These are phyloP conservation scores for Kwoniella shivajii DNA, from an alignment of 1,284 basidiomycete species.

Conservation along the genomic window DNA sequence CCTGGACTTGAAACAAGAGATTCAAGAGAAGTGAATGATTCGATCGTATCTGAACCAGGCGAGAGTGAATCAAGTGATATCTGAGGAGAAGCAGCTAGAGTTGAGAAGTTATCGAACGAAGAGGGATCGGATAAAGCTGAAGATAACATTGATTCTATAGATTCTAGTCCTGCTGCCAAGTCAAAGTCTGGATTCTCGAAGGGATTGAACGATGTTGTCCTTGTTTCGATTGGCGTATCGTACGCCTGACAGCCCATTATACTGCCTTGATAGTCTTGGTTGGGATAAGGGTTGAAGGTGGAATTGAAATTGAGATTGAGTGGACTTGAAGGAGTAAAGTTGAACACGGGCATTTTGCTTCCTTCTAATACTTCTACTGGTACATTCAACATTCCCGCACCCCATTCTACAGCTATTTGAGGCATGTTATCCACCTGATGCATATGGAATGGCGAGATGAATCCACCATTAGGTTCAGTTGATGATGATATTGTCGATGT, in stretches of 20 bases:
- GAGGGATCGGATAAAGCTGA: conserved; percentile 8
- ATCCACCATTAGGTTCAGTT: conserved; percentile 16
- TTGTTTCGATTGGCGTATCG: background rate
- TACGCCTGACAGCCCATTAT: background rate
- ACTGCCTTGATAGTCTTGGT: background rate
- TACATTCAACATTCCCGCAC: conserved; percentile 11
- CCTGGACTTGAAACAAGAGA: background rate
- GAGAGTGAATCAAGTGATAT: conserved; percentile 2
- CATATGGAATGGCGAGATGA: conserved; percentile 16
- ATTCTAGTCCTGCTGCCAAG: conserved; percentile 3
- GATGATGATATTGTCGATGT: conserved; percentile 3
- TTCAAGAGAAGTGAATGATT: background rate
- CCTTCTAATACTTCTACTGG: conserved; percentile 9
- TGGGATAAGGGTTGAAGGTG: background rate
- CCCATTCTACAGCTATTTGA: conserved; percentile 15
- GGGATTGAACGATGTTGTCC: background rate
- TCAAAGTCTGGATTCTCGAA: background rate
- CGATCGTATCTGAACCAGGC: conserved; percentile 2
- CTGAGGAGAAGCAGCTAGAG: conserved; percentile 10
- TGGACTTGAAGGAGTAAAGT: conserved; percentile 14
- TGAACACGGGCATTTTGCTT: conserved; percentile 5
- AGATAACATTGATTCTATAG: conserved; percentile 5
- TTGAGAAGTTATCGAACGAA: conserved; percentile 7
- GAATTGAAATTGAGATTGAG: conserved; percentile 8
- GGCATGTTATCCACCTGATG: background rate